Base-by-base conservation (phyloP, 2,329 filamentous ascomycete species). In the Penicillium sp. region DNA sequence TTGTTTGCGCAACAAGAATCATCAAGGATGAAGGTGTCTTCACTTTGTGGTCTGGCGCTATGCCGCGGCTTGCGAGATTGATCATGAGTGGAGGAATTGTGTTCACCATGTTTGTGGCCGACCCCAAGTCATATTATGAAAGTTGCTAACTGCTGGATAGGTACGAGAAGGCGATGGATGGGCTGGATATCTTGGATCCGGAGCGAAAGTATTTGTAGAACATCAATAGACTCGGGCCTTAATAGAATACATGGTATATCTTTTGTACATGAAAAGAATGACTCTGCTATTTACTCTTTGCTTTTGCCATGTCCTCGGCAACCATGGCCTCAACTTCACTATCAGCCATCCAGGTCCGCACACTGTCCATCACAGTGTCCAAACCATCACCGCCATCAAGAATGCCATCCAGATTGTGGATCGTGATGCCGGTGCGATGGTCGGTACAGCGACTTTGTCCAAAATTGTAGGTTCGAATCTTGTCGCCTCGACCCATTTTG, bases 151-250 rank as follows among this genome's bases (percentile, higher is more conserved):
- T 29, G 53, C 19, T 29, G 45, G 61, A 23, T 55, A 72, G 75
- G 87, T 94, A 97, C 73, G 93, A 97, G 79, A 97, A 97, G 83
- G 90, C 88, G 58, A 97, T 97, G 81, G 93, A 97, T 52, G 68
- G 92, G 57, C 86, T 99, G 80, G 85, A 91, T 68, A 81, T 73
- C 69, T 58, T 92, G 51, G 94, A 99, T 72, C 94, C 94, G 0
- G 84, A 95, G 68, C 86, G 87, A 70, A 88, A 83, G 72, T 97
- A 95, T 71, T 84, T 97, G 62, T 95, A 79, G 39, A 49, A 27
- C 50, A 40, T 50, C n/a, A 46, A 60, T 55, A 59, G 47, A 58
- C 41, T 46, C n/a, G n/a, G n/a, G 19, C 25, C 44, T 47, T 29
- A 23, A 59, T 59, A 60, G 48, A 59, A 54, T 62, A 66, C 44